Percentiles rank a stretch among this genome's conserved stretches.
These are phyloP conservation scores for Pyricularia grisea DNA, from an alignment of 2,329 filamentous ascomycete genomes.

Conservation along the genomic window DNA sequence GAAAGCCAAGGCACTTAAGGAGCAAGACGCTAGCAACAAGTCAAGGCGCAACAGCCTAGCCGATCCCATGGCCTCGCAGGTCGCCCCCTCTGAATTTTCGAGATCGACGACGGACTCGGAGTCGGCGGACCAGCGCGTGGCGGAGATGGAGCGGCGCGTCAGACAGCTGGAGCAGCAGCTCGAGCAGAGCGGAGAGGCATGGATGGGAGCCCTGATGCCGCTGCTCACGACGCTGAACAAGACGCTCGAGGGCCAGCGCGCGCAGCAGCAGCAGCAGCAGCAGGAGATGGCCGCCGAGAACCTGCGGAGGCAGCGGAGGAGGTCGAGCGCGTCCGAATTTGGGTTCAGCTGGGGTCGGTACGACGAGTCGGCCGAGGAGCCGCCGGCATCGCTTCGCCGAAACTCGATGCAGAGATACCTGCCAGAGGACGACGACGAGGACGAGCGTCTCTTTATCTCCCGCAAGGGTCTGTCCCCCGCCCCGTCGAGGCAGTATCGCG, in stretches of 20 bases:
- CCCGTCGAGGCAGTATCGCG: neutral
- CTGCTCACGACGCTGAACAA: neutral
- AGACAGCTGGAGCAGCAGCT: slow-evolving; percentile 3
- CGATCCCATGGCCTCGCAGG: neutral
- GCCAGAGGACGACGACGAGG: neutral
- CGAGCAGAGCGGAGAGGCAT: slow-evolving; percentile 3
- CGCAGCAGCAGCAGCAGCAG: neutral
- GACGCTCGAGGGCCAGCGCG: slow-evolving; percentile 3
- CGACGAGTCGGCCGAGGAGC: neutral
- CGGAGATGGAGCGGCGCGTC: slow-evolving; percentile 5
- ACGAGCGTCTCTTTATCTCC: neutral
- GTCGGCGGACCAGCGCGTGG: neutral
- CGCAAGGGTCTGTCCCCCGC: neutral
- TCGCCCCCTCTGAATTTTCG: neutral
- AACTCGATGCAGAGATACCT: neutral
- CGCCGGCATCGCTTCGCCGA: neutral
- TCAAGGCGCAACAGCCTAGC: neutral
- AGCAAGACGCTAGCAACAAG: neutral
- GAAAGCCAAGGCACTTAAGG: neutral
- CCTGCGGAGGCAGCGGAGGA: neutral
- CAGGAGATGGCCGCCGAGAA: neutral
- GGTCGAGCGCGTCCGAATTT: neutral
- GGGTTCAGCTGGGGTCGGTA: neutral
- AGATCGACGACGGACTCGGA: neutral
- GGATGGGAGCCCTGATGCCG: slow-evolving; percentile 3